These are phyloP conservation scores for Aureobasidium sp. DNA, from an alignment of 2,329 filamentous ascomycete species.

Conservation along the genomic window DNA sequence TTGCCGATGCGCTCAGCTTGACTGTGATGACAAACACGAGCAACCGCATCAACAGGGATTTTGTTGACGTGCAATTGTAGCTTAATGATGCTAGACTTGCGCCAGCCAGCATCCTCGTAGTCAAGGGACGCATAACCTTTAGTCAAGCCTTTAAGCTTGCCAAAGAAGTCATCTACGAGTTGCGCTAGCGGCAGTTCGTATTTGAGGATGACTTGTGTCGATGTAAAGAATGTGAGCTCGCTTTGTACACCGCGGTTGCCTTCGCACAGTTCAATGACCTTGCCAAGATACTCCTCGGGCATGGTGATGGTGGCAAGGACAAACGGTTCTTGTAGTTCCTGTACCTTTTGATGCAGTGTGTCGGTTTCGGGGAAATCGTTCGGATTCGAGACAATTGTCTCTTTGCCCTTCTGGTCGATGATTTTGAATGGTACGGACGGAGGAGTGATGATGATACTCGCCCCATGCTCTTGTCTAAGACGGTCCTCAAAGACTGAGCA, in stretches of 20 bases:
- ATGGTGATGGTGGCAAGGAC: slow-evolving; percentile 80
- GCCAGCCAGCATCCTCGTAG: slow-evolving; percentile 92
- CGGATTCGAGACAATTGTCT: slow-evolving; percentile 75
- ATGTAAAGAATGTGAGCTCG: slow-evolving; percentile 82
- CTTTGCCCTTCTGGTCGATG: slow-evolving; percentile 65
- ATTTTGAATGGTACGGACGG: slow-evolving; percentile 91
- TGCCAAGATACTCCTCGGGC: slow-evolving; percentile 87
- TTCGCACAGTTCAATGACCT: slow-evolving; percentile 92
- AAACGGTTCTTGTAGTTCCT: slow-evolving; percentile 62
- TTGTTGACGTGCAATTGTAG: slow-evolving; percentile 92
- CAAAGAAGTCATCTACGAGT: slow-evolving; percentile 94
- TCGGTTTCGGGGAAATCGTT: slow-evolving; percentile 77
- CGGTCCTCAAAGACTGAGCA: slow-evolving; percentile 99
- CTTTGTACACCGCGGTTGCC: slow-evolving; percentile 79
- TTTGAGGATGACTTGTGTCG: slow-evolving; percentile 87
- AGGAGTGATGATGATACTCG: slow-evolving; percentile 92
- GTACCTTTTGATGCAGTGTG: slow-evolving; percentile 44
- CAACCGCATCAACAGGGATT: slow-evolving; percentile 83
- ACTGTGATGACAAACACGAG: slow-evolving; percentile 76
- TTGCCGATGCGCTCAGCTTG: slow-evolving; percentile 75
- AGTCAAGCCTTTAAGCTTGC: slow-evolving; percentile 85
- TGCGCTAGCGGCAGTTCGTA: slow-evolving; percentile 84
- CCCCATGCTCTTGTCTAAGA: slow-evolving; percentile 85
- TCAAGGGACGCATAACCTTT: slow-evolving; percentile 95
- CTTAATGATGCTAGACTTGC: slow-evolving; percentile 71